Base-by-base conservation (phyloP, 495 filamentous ascomycete genomes). In the Penicillium fimorum region DNA sequence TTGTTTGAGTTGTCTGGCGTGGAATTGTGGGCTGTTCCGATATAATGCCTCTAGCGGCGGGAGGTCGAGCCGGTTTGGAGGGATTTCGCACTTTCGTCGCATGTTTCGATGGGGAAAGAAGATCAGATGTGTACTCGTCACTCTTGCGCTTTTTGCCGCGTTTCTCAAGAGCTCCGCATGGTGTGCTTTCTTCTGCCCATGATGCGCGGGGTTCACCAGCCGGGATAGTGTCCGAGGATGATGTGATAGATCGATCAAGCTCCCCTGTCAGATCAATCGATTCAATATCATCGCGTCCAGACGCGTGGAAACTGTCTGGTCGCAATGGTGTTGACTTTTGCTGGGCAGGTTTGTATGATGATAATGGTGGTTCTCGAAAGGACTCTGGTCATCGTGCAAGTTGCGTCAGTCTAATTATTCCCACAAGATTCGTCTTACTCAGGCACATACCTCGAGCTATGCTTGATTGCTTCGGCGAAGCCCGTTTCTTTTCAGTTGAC, bases 101-200 rank as follows among this genome's bases (percentile, higher is more conserved):
- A 59, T 66, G 55, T 27, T 71, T 69, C 9, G 53, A 67, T 7
- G 73, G 70, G 2, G 74, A 71, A 0, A 67, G 45, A 17, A 77
- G 66, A 61, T 81, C 78, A 15, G 76, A 75, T 40, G 79, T 80
- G 47, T 86, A 82, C 50, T 89, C 85, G 38, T 87, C 82, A 58
- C 88, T 91, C 63, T 90, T 92, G 45, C 90, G 70, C 70, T 92
- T 92, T 69, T 83, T 85, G 11, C 80, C 77, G 56, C 79, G 80
- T 62, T 76, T 84, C 4, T 79, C 65, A 2, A 65, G 25, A 35
- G 79, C 74, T 50, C 65, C 69, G 44, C 79, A 70, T 17, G 63
- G 67, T 18, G 80, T 78, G 45, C 73, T 75, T 29, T 84, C 83
- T 60, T 87, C 85, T 15, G 70, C 72, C 87, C 86, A 90, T 57